Percentiles rank a stretch among this genome's conserved stretches.
These are phyloP conservation scores for Puccinia hordei DNA, from an alignment of 1,284 basidiomycete genomes.

Conservation along the genomic window DNA sequence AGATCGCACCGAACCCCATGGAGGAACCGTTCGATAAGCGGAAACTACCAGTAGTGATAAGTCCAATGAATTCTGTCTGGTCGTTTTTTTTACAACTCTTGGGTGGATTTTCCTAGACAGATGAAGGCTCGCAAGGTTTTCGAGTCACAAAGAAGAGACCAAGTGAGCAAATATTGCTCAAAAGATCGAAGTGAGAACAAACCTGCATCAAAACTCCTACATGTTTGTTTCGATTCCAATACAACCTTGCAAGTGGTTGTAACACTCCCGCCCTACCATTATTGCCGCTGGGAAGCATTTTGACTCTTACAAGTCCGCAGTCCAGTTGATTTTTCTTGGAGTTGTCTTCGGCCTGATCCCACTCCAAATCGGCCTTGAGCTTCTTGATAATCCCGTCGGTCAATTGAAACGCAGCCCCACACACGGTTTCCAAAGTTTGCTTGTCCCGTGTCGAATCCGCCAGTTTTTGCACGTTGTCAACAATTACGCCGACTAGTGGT, in stretches of 20 bases:
- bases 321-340: not conserved
- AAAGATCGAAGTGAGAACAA: not conserved
- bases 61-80: conserved; percentile 30
- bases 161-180: not conserved
- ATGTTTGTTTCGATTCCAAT: conserved; percentile 23
- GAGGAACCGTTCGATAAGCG: conserved; percentile 31
- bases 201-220: not conserved
- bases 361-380: conserved; percentile 2
- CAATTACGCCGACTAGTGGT: conserved; percentile 21
- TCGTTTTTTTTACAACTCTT: not conserved
- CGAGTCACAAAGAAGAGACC: not conserved
- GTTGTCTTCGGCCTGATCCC: conserved; percentile 10
- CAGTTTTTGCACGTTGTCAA: conserved; percentile 28
- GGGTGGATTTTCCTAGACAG: conserved; percentile 1
- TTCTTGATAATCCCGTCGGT: conserved; percentile 26
- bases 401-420: conserved; percentile 11
- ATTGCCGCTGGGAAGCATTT: conserved; percentile 19
- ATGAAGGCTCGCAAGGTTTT: not conserved
- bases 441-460: not conserved
- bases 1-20: conserved; percentile 27
- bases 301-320: conserved; percentile 11
- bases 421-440: not conserved
- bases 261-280: conserved; percentile 26
- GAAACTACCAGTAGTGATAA: conserved; percentile 30
- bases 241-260: conserved; percentile 31